Evolutionary conservation across 306 rosid species (phyloP), one percentile per base, ranked within the genome.

Genomic region (Trifolium repens): DNA sequence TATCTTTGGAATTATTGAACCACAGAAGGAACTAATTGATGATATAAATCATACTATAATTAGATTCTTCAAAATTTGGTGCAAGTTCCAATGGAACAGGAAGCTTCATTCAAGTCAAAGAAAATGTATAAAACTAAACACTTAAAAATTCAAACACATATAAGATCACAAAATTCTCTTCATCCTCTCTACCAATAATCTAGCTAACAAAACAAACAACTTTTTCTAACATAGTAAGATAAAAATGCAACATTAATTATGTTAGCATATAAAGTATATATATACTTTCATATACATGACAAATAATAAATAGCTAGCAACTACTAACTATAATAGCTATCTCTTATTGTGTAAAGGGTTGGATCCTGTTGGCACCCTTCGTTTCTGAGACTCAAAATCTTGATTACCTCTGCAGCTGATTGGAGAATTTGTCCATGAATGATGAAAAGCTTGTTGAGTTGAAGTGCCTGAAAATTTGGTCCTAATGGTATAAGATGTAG

Each of bases 341-440:
- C 90, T 86, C 83, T 73, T 88, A 84, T 92, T 92, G 89, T 92
- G 97, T 69, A 92, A 72, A 14, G 97, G 97, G 84, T 92, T 92
- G 63, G 97, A 87, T 76, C 97, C 97, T 54, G 97, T 87, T 13
- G 96, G 97, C 37, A 92, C 91, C 54, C 76, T 87, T 80, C 97
- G 74, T 84, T 92, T 86, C 87, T 92, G 83, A 39, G 83, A 82
- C 32, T 65, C 67, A 30, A 88, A 78, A 22, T 71, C 88, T 43
- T 35, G 66, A 61, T 35, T 69, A 61, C 72, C 66, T 72, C 67
- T 66, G 76, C 55, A 35, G 22, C 27, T 34, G 26, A 68, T 69
- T 5, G 87, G 87, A 54, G 80, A 62, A 11, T 54, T 60, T 1
- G 77, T 5, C 63, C 79, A 70, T 1, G 5, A 15, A 58, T 76